Evolutionary conservation across 139 green algal genomes (phyloP), one percentile per base, ranked within the genome.

Genomic region (Micractinium sp.): DNA sequence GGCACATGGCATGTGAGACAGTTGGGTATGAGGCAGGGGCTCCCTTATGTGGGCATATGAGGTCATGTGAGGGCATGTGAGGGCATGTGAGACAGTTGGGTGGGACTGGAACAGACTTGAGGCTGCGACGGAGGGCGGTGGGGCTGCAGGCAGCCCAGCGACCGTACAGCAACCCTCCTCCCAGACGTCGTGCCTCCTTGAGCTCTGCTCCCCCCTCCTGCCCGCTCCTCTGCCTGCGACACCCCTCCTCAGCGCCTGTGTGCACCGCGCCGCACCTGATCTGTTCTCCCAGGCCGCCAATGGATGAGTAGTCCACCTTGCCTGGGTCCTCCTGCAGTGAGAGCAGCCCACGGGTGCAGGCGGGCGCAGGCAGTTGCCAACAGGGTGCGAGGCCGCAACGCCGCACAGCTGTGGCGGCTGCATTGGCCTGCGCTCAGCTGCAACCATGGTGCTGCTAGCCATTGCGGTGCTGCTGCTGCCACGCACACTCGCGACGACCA

Each of bases 211-310:
- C 31, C 69, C 25, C 2, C 25, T 36, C 13, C 25, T 36, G 25
- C 69, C 22, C 16, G 63, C 63, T 71, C 7, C 63, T 4, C 69
- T 4, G 69, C 27, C 69, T 36, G 69, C 66, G 66, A 2, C 69
- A 2, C 69, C 25, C 69, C 12, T 76, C 3, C 69, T 19, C 74
- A 63, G 77, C 39, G 13, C 3, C 85, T 33, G 0, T 81, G 38
- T 39, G 4, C 18, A 1, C 67, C 84, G n/a, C 53, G 16, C 22
- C 89, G 4, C 63, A 84, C 81, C 91, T 79, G 71, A 97, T 98
- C 94, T 99, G 98, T 88, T 99, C 98, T 7, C 88, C 90, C 31
- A 99, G 95, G 25, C 98, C 98, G 31, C 98, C 98, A 82, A 99
- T 99, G 78, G 92, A 94, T 71, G 91, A 96, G 93, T 99, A 99